Conservation (phyloP, 805 yeast species). For the Candida khao-thaluensis region DNA sequence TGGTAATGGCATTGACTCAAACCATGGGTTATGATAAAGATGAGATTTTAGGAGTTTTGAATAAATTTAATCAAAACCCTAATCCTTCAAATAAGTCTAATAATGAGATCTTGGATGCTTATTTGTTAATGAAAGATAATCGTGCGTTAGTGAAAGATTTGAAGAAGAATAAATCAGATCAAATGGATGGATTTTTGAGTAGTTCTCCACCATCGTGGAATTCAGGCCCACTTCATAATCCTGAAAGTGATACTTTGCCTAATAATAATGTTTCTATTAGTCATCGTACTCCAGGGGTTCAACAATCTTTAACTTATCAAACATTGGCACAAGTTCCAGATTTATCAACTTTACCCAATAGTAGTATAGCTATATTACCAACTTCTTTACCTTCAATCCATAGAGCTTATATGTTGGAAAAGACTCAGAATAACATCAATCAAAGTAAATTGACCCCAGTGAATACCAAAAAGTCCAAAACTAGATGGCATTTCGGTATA, state of each 20-base stretch:
- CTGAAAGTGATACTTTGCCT: conserved; percentile 13
- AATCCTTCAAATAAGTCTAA: conserved; percentile 31
- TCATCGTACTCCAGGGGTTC: conserved; percentile 41
- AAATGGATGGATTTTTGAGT: conserved; percentile 57
- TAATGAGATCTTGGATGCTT: conserved; percentile 84
- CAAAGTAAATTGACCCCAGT: conserved; percentile 45
- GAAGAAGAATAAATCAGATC: conserved; percentile 50
- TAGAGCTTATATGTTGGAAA: conserved; percentile 83
- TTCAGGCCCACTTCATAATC: conserved; percentile 6
- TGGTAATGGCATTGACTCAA: conserved; percentile 67
- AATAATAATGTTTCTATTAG: conserved; percentile 20
- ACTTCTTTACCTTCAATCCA: conserved; percentile 93
- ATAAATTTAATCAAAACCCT: conserved; percentile 27
- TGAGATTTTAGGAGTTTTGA: conserved; percentile 73
- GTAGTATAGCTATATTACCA: conserved; percentile 90
- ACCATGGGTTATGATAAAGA: conserved; percentile 90
- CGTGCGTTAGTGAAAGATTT: conserved; percentile 65
- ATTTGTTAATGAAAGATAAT: conserved; percentile 78
- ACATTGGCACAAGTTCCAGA: conserved; percentile 48
- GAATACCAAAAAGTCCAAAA: conserved; percentile 79
- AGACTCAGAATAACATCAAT: conserved; percentile 17
- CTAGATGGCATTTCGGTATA: conserved; percentile 98
- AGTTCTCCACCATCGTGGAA: conserved; percentile 60
- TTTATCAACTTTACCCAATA: conserved; percentile 55
- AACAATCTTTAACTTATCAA: conserved; percentile 46